Conservation (phyloP, 2,329 filamentous ascomycete genomes). For the Sporothrix pseudoabietina region DNA sequence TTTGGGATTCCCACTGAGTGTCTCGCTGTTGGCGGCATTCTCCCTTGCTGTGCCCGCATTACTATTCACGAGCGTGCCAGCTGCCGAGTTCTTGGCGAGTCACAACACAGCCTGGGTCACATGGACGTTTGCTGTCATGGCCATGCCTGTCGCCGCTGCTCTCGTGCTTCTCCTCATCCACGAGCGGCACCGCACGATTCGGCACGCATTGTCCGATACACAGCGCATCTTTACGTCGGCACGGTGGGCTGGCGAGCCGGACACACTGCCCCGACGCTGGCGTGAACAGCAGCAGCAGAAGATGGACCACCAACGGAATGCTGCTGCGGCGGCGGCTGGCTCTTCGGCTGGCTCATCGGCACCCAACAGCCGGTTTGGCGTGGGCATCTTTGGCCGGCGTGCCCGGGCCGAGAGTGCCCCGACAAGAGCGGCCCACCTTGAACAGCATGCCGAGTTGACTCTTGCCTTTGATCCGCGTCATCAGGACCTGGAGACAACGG, state of each 20-base stretch:
- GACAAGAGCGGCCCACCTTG: neutral
- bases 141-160: conserved; percentile 66
- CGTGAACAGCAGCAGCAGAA: conserved; percentile 19
- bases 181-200: conserved; percentile 63
- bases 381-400: neutral
- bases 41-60: conserved; percentile 62
- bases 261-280: conserved; percentile 45
- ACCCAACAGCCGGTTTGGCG: neutral
- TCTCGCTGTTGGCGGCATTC: conserved; percentile 62
- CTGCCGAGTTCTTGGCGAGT: conserved; percentile 55
- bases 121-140: conserved; percentile 71
- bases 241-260: conserved; percentile 65
- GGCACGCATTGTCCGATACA: conserved; percentile 64
- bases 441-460: neutral
- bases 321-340: neutral
- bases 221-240: conserved; percentile 68
- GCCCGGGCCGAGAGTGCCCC: neutral
- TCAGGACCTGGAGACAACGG: conserved; percentile 11
- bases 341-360: neutral
- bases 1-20: conserved; percentile 65
- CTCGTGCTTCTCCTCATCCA: conserved; percentile 65
- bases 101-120: conserved; percentile 71
- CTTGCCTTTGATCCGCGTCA: neutral
- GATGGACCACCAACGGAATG: neutral
- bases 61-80: conserved; percentile 56